Percentiles rank a stretch among this genome's conserved stretches.
phyloP scores from a whole-genome alignment of 768 basidiomycete species.

The Rhodotorula kratochvilovae region DNA sequence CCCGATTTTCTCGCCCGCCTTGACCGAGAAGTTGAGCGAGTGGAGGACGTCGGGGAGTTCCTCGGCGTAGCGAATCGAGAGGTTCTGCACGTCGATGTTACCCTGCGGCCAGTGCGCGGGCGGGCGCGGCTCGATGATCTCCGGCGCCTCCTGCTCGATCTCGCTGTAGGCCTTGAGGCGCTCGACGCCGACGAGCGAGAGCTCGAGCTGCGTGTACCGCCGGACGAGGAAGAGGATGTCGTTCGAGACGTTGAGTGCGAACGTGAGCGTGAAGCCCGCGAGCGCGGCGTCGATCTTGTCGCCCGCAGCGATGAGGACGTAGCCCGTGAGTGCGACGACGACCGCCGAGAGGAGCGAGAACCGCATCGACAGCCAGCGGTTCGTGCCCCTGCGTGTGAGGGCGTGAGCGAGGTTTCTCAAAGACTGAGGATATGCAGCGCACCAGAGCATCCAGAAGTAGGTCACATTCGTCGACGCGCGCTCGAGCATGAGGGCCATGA shows the following conservation, averaged over 20 bases:
- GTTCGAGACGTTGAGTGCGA: slow-evolving; percentile 38
- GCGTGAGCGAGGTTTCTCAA: too few relatives aligned
- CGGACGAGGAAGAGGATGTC: slow-evolving; percentile 43
- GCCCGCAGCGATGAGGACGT: slow-evolving; percentile 39
- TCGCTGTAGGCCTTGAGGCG: slow-evolving; percentile 43
- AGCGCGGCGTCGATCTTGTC: slow-evolving; percentile 38
- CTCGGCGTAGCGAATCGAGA: slow-evolving; percentile 44
- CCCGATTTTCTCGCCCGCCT: slow-evolving; percentile 49
- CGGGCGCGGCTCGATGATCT: slow-evolving; percentile 42
- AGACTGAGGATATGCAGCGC: neutral
- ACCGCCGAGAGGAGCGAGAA: slow-evolving; percentile 38
- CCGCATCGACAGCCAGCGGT: slow-evolving; percentile 43
- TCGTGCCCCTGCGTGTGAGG: neutral
- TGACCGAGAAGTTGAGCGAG: slow-evolving; percentile 48
- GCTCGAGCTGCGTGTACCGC: slow-evolving; percentile 41
- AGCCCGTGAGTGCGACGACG: slow-evolving; percentile 36
- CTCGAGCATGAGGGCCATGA: slow-evolving; percentile 39
- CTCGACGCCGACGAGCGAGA: slow-evolving; percentile 45
- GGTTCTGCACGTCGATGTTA: slow-evolving; percentile 45
- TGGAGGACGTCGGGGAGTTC: slow-evolving; percentile 49
- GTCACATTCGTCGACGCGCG: slow-evolving; percentile 40
- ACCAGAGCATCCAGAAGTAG: slow-evolving; percentile 41
- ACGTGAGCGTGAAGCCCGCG: slow-evolving; percentile 35
- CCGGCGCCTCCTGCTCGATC: slow-evolving; percentile 39
- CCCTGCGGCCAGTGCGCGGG: slow-evolving; percentile 42